These are phyloP conservation scores for Chondrus crispus DNA, from an alignment of 23 red algal species.

Conservation along the genomic window DNA sequence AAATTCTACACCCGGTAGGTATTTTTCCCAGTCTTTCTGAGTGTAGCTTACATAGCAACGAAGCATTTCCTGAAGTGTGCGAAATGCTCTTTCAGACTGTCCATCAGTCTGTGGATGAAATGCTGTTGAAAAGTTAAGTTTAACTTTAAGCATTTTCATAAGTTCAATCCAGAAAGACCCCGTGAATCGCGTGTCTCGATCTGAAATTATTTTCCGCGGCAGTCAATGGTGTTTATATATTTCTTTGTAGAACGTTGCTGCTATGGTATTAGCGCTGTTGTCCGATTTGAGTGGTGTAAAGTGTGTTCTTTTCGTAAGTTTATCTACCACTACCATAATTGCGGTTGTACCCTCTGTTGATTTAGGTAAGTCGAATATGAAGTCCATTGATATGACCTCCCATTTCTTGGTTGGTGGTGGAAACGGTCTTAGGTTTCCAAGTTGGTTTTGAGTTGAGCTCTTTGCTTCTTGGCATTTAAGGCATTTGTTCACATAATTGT, in stretches of 20 bases:
- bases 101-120: constrained; percentile 6
- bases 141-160: background rate
- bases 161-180: background rate
- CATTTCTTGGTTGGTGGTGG: background rate
- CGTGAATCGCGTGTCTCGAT: constrained; percentile 3
- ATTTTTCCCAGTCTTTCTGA: background rate
- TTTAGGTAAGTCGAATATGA: constrained; percentile 19
- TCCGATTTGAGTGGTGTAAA: background rate
- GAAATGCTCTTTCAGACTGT: background rate
- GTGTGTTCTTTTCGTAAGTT: background rate
- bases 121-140: background rate
- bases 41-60: background rate
- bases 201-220: background rate
- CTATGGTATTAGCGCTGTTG: background rate
- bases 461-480: background rate
- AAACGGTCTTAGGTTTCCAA: background rate
- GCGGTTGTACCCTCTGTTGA: background rate
- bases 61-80: background rate
- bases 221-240: background rate
- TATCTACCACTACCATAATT: background rate
- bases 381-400: background rate
- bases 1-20: constrained; percentile 29
- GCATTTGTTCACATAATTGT: background rate
- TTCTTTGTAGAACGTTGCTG: constrained; percentile 2
- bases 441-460: background rate